Base-by-base conservation (phyloP, 805 yeast species). In the Hanseniaspora thailandica region DNA sequence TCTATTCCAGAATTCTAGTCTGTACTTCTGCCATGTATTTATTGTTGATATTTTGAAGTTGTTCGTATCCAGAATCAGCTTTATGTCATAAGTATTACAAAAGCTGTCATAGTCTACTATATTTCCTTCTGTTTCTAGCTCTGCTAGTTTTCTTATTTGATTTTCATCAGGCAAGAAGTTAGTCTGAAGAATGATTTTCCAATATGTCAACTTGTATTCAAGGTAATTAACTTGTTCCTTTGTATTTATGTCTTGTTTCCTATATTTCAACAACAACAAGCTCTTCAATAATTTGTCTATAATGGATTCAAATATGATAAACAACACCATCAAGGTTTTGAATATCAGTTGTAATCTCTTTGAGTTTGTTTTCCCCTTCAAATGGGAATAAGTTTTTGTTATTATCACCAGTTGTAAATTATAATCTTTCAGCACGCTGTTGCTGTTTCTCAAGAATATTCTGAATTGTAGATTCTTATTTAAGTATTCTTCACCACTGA, bases 21-120 rank as follows among this genome's bases (percentile, higher is more conserved):
- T 69, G 62, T 89, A 90, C 39, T 87, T 66, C 62, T 90, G 98
- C 97, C 98, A 90, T 9, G 87, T 89, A 65, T 89, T 96, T 57
- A 96, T 75, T 6, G 84, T 78, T 47, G 84, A 89, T 0, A 93
- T 80, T 56, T 79, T 78, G 67, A 90, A 93, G 1, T 82, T 81
- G 48, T 96, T 71, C 3, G 97, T 84, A 55, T 83, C 82, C 53
- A 93, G 71, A 9, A 86, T 84, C 8, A 93, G 65, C 64, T 88
- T 89, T 12, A 89, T 87, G 58, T 85, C 87, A 25, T 54, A 47
- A n/a, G 45, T 41, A 20, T 49, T 49, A 13, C 53, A 49, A n/a
- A 49, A 49, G 28, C 43, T 52, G 13, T 52, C 55, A 30, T 52
- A 46, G 26, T 52, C 48, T 4, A 52, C 38, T 10, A 33, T 13